Evolutionary conservation across 208 protist species (phyloP), one percentile per base, ranked within the genome.

Genomic region (Crithidia sp.): DNA sequence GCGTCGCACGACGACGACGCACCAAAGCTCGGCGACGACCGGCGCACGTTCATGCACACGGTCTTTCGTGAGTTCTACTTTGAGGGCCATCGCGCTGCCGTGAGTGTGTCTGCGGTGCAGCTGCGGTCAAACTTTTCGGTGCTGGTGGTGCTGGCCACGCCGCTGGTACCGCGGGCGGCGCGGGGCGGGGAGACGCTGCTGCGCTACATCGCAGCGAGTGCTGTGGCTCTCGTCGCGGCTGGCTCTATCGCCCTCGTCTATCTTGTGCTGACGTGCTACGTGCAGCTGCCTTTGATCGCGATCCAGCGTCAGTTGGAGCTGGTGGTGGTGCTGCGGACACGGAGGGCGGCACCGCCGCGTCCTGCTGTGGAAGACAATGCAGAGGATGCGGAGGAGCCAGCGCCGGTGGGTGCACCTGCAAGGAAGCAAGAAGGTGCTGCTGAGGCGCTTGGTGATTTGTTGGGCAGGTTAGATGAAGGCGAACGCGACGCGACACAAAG

Each of bases 261-360:
- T 37, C 16, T 53, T 6, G 45, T 77, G 3, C n/a, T 77, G 13
- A 53, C 67, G 52, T 53, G 50, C 4, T 58, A 67, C 7, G 8
- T 77, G 28, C 74, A 68, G 44, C 37, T 52, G 16, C 74, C 67
- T 2, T 49, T 78, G 7, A 49, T 75, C 7, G 54, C 60, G 3
- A 76, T 73, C 43, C 39, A 59, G 17, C 45, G 37, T 28, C 62
- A 84, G 47, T 49, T 84, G 14, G 73, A 75, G 56, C 7, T 16
- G 19, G 67, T 65, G 9, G 44, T 71, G 36, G 64, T 73, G 39
- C 53, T 47, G 39, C 63, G 41, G 4, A 36, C 44, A 5, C 41
- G 43, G 8, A 17, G 47, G 50, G 10, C 47, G 4, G 36, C 37
- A 14, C 13, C 69, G 37, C n/a, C 40, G 6, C 52, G 6, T 36